Evolutionary conservation across 768 basidiomycete species (phyloP).

Genomic region (Pholiota molesta): DNA sequence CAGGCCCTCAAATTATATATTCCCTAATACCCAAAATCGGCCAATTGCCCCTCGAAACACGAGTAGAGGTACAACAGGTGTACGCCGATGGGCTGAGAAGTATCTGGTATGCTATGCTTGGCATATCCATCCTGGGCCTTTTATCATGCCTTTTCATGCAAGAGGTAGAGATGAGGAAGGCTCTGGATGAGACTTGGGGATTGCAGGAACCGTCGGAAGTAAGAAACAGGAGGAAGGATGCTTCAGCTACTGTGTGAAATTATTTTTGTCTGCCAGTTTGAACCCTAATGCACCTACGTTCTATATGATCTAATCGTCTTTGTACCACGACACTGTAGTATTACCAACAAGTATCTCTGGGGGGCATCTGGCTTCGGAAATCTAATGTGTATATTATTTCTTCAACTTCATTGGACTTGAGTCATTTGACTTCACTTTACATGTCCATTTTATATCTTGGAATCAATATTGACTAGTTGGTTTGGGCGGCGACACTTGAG

Average conservation of each 20-base stretch:
- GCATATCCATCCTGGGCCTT: background rate
- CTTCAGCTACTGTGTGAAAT: background rate
- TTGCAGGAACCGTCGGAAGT: background rate
- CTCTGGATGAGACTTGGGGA: background rate
- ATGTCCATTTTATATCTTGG: too few relatives aligned
- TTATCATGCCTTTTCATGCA: background rate
- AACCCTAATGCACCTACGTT: too few relatives aligned
- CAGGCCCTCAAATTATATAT: constrained; percentile 1
- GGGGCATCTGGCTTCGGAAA: too few relatives aligned
- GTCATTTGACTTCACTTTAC: too few relatives aligned
- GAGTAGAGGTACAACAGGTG: background rate
- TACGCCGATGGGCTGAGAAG: background rate
- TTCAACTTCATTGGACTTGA: too few relatives aligned
- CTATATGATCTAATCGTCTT: too few relatives aligned
- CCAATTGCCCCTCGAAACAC: background rate
- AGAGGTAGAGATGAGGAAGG: background rate
- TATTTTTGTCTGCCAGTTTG: background rate
- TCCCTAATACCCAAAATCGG: background rate
- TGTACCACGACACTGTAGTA: too few relatives aligned
- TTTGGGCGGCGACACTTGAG: too few relatives aligned
- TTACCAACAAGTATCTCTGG: too few relatives aligned
- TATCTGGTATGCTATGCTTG: constrained; percentile 1
- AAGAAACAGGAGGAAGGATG: background rate
- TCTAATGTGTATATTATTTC: too few relatives aligned
- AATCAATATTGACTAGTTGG: too few relatives aligned